phyloP scores from a whole-genome alignment of 2,329 filamentous ascomycete species.

The Fusarium pseudocircinatum region DNA sequence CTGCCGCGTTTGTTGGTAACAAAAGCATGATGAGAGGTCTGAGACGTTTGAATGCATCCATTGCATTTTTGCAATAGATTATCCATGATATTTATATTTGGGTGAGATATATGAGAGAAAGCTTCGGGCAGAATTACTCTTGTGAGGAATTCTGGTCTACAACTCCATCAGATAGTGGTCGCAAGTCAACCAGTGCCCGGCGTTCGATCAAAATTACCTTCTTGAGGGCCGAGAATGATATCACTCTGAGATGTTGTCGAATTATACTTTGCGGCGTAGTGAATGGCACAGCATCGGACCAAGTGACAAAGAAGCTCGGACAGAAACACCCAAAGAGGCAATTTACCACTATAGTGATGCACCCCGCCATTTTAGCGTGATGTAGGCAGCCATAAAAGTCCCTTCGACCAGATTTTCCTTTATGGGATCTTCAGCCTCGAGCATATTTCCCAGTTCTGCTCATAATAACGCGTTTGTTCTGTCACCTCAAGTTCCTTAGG shows the following conservation, averaged over 20 bases:
- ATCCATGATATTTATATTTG: neutral
- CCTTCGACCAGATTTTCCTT: neutral
- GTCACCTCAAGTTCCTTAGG: accelerated
- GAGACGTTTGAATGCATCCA: no score
- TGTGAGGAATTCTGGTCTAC: neutral
- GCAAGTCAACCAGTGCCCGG: no score
- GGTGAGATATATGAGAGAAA: neutral
- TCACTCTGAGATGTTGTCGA: neutral
- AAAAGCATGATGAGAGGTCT: neutral
- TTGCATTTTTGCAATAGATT: neutral
- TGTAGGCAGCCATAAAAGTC: neutral
- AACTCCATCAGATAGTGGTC: neutral
- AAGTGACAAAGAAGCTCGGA: neutral
- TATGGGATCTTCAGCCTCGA: neutral
- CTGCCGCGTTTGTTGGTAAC: neutral
- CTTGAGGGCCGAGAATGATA: neutral
- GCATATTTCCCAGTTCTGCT: neutral
- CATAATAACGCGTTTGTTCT: neutral
- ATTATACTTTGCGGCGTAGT: neutral
- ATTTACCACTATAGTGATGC: neutral
- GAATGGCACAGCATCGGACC: neutral
- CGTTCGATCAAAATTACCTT: neutral
- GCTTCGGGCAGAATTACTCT: neutral
- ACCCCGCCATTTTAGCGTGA: neutral
- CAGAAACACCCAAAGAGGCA: neutral